A percentile compares a stretch with the other conserved stretches of the same genome.
These are phyloP conservation scores for Pleurotus giganteus DNA, from an alignment of 768 basidiomycete genomes.

Conservation along the genomic window DNA sequence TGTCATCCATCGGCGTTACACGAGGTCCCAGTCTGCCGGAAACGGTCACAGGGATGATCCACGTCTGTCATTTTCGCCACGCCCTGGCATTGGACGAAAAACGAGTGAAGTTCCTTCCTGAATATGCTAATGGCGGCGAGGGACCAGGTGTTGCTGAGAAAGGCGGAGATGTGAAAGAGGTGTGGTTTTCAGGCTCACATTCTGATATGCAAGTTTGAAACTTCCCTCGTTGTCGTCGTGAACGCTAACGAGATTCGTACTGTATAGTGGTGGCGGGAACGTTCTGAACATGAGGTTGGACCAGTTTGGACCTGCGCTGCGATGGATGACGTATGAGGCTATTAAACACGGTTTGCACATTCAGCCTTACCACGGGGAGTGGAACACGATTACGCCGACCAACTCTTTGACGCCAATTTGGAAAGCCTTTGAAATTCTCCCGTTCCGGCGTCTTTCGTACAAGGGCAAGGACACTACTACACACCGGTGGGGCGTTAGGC, in stretches of 20 bases:
- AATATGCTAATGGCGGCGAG: constrained; percentile 23
- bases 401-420: not conserved
- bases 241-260: not conserved
- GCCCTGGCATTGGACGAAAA: constrained; percentile 46
- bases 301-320: not conserved
- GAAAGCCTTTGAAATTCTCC: not conserved
- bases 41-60: constrained; percentile 23
- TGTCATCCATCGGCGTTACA: constrained; percentile 40
- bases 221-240: not conserved
- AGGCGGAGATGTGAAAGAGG: constrained; percentile 23
- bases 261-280: constrained; percentile 19
- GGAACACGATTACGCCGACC: not conserved
- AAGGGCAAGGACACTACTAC: not conserved
- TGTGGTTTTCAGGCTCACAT: constrained; percentile 28
- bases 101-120: constrained; percentile 45
- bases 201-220: constrained; percentile 27
- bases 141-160: constrained; percentile 7
- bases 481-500: no score
- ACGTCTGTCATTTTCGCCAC: constrained; percentile 43
- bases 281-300: constrained; percentile 12
- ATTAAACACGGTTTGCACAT: not conserved
- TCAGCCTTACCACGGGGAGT: not conserved
- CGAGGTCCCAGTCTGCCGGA: no score
- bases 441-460: not conserved
- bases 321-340: not conserved